These are phyloP conservation scores for Coelastrella sp. DNA, from an alignment of 139 green algal genomes.

Conservation along the genomic window DNA sequence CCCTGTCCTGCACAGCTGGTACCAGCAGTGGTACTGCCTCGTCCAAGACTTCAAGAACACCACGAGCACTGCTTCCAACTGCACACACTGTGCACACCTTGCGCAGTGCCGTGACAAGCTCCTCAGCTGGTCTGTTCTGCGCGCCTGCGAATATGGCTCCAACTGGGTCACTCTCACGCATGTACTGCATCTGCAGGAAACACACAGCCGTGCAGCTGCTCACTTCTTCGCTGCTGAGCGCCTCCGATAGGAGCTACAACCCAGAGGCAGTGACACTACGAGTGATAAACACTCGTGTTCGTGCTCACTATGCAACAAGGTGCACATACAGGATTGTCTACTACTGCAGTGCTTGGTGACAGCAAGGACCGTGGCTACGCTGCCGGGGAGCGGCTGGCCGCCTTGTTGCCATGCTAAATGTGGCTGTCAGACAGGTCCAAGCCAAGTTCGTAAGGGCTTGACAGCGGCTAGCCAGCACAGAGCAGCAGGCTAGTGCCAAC, in stretches of 20 bases:
- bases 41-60: too few species aligned
- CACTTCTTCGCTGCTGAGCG: neutral
- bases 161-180: constrained; percentile 22
- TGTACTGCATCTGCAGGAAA: constrained; percentile 39
- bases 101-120: constrained; percentile 69
- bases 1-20: too few species aligned
- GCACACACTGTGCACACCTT: constrained; percentile 58
- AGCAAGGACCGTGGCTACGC: too few species aligned
- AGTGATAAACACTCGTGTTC: neutral
- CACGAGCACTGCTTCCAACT: neutral
- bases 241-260: neutral
- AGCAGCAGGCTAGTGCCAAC: neutral
- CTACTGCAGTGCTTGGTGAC: too few species aligned
- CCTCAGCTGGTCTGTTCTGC: constrained; percentile 58
- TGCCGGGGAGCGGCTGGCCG: too few species aligned
- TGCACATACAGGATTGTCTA: too few species aligned
- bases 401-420: too few species aligned
- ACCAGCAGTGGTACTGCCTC: too few species aligned
- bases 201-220: neutral
- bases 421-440: neutral
- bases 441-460: neutral
- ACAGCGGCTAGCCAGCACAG: neutral
- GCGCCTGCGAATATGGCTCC: constrained; percentile 30
- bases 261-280: neutral
- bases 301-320: too few species aligned